Percentiles rank a stretch among this genome's conserved stretches.
These are phyloP conservation scores for Amoebophrya sp. DNA, from an alignment of 169 alveolate genomes.

Conservation along the genomic window DNA sequence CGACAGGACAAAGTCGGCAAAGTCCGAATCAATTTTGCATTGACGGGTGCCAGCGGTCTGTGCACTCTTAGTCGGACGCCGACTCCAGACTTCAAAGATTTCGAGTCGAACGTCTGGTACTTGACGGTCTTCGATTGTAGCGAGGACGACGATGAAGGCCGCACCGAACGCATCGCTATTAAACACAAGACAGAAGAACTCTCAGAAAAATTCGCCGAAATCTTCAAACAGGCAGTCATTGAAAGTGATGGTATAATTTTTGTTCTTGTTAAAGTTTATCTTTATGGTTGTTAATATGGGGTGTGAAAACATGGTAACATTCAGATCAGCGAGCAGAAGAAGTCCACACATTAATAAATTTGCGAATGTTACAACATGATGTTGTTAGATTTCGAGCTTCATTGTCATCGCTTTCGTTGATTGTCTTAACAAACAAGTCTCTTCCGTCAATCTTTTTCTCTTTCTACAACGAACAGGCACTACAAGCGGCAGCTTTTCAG, in stretches of 20 bases:
- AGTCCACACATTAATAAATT: too few relatives aligned
- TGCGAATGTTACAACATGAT: too few relatives aligned
- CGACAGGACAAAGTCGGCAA: not conserved
- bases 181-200: not conserved
- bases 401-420: too few relatives aligned
- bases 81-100: not conserved
- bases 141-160: not conserved
- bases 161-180: not conserved
- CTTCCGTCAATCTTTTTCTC: too few relatives aligned
- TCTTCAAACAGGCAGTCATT: not conserved
- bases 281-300: too few relatives aligned
- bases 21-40: not conserved
- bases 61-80: not conserved
- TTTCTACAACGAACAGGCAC: not conserved
- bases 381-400: not conserved
- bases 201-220: not conserved
- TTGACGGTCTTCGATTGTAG: constrained; percentile 12
- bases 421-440: too few relatives aligned
- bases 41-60: not conserved
- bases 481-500: not conserved
- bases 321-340: too few relatives aligned
- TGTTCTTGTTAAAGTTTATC: too few relatives aligned
- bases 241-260: not conserved
- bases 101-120: constrained; percentile 18
- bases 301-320: too few relatives aligned